Percentiles rank a stretch among this genome's conserved stretches.
Conservation (phyloP, 441 rosid genomes). For the Pelargonium myrrhifolium region DNA sequence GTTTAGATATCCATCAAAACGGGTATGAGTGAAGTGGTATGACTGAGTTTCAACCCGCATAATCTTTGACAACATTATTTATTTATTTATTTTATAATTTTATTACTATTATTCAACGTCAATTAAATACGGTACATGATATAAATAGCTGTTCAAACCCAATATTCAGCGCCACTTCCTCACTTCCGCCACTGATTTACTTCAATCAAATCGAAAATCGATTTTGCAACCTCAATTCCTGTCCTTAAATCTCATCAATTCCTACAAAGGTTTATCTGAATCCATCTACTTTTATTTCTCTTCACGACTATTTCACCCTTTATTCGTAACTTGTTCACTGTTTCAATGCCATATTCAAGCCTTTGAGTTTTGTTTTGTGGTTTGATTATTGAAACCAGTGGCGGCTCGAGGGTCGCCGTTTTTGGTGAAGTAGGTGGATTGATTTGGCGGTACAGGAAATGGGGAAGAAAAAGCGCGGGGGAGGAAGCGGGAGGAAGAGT, state of each 20-base stretch:
- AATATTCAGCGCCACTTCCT: neutral
- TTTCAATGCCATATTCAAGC: too few relatives aligned
- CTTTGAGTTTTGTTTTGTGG: neutral
- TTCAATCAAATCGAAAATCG: neutral
- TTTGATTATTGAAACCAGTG: neutral
- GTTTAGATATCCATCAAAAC: too few relatives aligned
- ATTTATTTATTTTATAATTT: too few relatives aligned
- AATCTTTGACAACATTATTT: too few relatives aligned
- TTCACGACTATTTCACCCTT: neutral
- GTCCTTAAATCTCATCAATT: neutral
- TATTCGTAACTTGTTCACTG: too few relatives aligned
- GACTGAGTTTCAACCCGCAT: too few relatives aligned
- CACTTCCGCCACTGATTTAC: neutral
- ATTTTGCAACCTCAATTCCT: neutral
- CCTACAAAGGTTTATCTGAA: neutral
- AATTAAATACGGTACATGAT: neutral
- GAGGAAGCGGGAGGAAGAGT: slow-evolving; percentile 50
- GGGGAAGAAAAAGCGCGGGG: slow-evolving; percentile 54
- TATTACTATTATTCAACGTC: too few relatives aligned
- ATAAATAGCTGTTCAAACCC: neutral
- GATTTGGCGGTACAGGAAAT: neutral
- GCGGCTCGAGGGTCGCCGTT: neutral
- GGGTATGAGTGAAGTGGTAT: too few relatives aligned
- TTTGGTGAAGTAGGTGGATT: neutral
- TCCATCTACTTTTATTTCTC: neutral